Conservation (phyloP, 2,329 filamentous ascomycete species). For the Alternaria postmessia region DNA sequence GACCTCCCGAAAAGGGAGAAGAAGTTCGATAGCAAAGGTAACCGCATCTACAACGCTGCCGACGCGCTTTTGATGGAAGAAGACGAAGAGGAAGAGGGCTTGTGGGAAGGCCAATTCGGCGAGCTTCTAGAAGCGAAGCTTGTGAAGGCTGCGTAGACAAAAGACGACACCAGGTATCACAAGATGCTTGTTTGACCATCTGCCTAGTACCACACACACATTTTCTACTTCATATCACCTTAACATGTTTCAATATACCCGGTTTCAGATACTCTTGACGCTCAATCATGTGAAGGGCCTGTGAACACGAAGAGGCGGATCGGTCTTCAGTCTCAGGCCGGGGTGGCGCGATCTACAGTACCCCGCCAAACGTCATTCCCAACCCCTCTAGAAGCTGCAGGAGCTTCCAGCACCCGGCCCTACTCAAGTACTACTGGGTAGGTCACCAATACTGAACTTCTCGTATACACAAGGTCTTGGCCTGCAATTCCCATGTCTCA, state of each 20-base stretch:
- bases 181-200: background rate
- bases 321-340: background rate
- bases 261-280: background rate
- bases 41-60: constrained; percentile 75
- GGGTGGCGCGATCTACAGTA: constrained; percentile 10
- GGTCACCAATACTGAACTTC: background rate
- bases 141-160: constrained; percentile 31
- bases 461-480: background rate
- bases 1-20: constrained; percentile 68
- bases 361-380: constrained; percentile 31
- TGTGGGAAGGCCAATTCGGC: constrained; percentile 37
- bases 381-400: constrained; percentile 16
- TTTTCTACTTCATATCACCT: background rate
- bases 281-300: background rate
- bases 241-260: constrained; percentile 11
- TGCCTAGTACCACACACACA: background rate
- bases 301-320: background rate
- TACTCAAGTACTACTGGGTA: background rate
- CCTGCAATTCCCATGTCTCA: background rate
- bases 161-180: background rate
- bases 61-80: constrained; percentile 44
- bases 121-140: constrained; percentile 44
- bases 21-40: constrained; percentile 72
- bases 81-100: constrained; percentile 36
- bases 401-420: constrained; percentile 1